Evolutionary conservation across 2,329 filamentous ascomycete genomes (phyloP).

Genomic region (Neofusicoccum umdonicola): DNA sequence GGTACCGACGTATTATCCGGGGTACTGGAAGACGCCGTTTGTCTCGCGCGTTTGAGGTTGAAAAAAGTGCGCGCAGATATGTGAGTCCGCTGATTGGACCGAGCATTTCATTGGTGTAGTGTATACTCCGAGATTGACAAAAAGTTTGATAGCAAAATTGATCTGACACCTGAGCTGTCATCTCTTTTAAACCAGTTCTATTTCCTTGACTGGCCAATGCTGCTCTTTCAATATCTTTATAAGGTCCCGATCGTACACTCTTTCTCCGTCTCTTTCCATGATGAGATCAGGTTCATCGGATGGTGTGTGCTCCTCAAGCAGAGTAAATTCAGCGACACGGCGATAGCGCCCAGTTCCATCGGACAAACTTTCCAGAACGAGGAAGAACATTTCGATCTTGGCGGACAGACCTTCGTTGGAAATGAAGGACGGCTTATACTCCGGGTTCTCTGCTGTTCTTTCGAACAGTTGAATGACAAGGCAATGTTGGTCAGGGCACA

Average conservation of each 20-base stretch:
- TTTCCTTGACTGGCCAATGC: not conserved
- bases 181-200: not conserved
- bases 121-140: too few relatives aligned
- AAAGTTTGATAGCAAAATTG: too few relatives aligned
- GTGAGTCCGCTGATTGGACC: too few relatives aligned
- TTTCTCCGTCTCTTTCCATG: too few relatives aligned
- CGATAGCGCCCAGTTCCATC: not conserved
- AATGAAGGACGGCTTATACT: too few relatives aligned
- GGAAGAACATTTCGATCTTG: not conserved
- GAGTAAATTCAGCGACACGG: not conserved
- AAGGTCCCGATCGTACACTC: not conserved
- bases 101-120: too few relatives aligned
- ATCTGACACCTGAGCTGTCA: too few relatives aligned
- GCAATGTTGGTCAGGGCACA: not conserved
- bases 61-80: too few relatives aligned
- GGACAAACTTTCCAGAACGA: not conserved
- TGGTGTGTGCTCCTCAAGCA: not conserved
- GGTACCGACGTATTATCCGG: not conserved
- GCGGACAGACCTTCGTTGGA: too few relatives aligned
- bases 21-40: not conserved
- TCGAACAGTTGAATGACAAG: not conserved
- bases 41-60: not conserved
- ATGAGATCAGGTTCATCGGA: not conserved
- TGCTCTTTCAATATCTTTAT: not conserved
- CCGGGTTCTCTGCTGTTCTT: not conserved